Percentiles rank a stretch among this genome's conserved stretches.
phyloP scores from a whole-genome alignment of 768 basidiomycete genomes.

The Agaricus blazei region DNA sequence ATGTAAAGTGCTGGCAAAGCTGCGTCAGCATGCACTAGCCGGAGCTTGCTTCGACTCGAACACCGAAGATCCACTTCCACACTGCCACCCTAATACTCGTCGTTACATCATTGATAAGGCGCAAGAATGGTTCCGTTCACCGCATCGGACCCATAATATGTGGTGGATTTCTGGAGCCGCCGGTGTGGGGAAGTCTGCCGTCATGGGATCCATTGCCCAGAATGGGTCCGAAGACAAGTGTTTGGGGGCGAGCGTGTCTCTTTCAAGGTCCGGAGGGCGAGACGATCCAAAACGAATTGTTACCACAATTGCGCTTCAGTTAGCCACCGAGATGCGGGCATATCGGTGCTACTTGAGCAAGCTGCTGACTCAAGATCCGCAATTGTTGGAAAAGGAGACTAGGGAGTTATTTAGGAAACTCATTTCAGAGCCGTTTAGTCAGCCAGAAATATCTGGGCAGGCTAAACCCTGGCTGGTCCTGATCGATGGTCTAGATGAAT shows the following conservation, averaged over 20 bases:
- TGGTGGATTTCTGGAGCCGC: conserved; percentile 4
- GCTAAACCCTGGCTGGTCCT: not conserved
- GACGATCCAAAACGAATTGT: not conserved
- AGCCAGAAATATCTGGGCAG: not conserved
- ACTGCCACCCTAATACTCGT: conserved; percentile 1
- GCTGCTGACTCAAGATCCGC: not conserved
- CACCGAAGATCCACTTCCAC: not conserved
- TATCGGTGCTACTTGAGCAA: not conserved
- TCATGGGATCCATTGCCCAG: not conserved
- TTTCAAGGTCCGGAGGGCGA: not conserved
- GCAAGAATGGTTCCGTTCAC: not conserved
- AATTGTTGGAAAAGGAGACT: not conserved
- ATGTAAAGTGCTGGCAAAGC: not conserved
- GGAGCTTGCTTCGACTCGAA: not conserved
- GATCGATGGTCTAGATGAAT: conserved; percentile 5
- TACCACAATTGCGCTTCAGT: not conserved
- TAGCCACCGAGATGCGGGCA: not conserved
- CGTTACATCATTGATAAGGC: not conserved
- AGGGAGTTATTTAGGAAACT: not conserved
- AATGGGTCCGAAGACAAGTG: not conserved
- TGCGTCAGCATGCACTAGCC: not conserved
- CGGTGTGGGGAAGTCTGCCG: conserved; percentile 4
- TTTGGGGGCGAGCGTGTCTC: not conserved
- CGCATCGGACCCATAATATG: not conserved
- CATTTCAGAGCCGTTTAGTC: not conserved